phyloP scores from a whole-genome alignment of 75 land plant species.

The Larix kaempferi region DNA sequence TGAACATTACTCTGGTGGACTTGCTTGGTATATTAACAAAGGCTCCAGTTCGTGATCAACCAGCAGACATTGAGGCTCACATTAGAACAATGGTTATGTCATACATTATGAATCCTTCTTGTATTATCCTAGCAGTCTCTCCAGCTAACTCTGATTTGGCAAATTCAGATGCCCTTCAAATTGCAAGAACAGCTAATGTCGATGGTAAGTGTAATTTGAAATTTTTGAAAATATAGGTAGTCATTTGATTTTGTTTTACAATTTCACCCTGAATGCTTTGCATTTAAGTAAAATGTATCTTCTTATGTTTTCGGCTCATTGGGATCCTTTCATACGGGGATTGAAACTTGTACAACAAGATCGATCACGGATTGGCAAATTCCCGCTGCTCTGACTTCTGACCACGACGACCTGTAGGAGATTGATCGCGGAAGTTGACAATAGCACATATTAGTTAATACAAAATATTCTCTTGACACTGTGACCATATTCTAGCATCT shows the following conservation, averaged over 20 bases:
- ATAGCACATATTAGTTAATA: too few relatives aligned
- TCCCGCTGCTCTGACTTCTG: too few relatives aligned
- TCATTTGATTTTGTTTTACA: neutral
- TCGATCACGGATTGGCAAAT: too few relatives aligned
- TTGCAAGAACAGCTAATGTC: conserved; percentile 90
- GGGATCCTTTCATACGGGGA: neutral
- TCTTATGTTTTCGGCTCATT: neutral
- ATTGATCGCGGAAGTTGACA: too few relatives aligned
- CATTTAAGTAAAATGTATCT: neutral
- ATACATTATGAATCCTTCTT: conserved; percentile 73
- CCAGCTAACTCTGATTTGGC: conserved; percentile 94
- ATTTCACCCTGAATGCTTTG: neutral
- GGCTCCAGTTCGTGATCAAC: conserved; percentile 89
- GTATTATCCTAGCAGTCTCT: conserved; percentile 81
- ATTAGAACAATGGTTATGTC: conserved; percentile 83
- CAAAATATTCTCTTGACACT: too few relatives aligned
- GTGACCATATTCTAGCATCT: too few relatives aligned
- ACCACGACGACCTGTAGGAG: too few relatives aligned
- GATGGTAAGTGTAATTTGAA: conserved; percentile 50
- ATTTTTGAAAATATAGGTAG: neutral
- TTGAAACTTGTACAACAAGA: conserved; percentile 36
- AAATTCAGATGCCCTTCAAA: conserved; percentile 95
- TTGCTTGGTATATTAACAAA: conserved; percentile 89
- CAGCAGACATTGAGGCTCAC: conserved; percentile 80
- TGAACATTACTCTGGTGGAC: conserved; percentile 86